phyloP scores from a whole-genome alignment of 768 basidiomycete genomes.

The Artomyces pyxidatus region DNA sequence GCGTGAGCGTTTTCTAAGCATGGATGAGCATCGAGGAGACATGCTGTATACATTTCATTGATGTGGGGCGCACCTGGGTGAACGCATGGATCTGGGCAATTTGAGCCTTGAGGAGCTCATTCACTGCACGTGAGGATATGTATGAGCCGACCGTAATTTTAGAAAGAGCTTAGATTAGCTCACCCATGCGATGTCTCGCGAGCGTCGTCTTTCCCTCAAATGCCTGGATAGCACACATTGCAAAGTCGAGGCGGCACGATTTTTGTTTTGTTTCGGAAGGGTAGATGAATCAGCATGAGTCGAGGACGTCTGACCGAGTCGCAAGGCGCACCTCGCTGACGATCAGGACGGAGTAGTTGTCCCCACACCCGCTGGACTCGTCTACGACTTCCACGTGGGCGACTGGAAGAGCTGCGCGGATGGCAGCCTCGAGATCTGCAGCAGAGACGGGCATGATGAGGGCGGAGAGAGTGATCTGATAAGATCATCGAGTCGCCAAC shows the following conservation, averaged over 20 bases:
- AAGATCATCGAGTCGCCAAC: too few relatives aligned
- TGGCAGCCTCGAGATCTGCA: conserved; percentile 49
- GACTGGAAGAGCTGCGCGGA: conserved; percentile 57
- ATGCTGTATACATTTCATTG: background rate
- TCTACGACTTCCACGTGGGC: conserved; percentile 68
- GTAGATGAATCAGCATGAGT: background rate
- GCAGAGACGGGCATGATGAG: conserved; percentile 51
- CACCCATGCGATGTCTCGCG: conserved; percentile 65
- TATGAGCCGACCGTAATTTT: background rate
- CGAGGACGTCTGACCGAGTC: background rate
- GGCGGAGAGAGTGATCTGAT: conserved; percentile 5
- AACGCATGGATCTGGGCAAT: conserved; percentile 84
- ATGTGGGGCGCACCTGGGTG: conserved; percentile 54
- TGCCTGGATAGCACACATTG: conserved; percentile 29
- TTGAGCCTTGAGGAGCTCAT: conserved; percentile 63
- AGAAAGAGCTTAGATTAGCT: conserved; percentile 13
- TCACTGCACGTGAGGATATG: conserved; percentile 39
- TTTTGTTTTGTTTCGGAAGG: background rate
- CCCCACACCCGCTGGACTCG: conserved; percentile 73
- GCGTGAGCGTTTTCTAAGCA: conserved; percentile 66
- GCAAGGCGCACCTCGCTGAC: conserved; percentile 58
- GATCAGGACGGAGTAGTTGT: conserved; percentile 65
- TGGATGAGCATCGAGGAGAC: background rate
- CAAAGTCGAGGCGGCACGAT: too few relatives aligned
- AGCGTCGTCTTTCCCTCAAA: conserved; percentile 80